Base-by-base conservation (phyloP, 164 flowering plant species). In the Dillenia turbinata region DNA sequence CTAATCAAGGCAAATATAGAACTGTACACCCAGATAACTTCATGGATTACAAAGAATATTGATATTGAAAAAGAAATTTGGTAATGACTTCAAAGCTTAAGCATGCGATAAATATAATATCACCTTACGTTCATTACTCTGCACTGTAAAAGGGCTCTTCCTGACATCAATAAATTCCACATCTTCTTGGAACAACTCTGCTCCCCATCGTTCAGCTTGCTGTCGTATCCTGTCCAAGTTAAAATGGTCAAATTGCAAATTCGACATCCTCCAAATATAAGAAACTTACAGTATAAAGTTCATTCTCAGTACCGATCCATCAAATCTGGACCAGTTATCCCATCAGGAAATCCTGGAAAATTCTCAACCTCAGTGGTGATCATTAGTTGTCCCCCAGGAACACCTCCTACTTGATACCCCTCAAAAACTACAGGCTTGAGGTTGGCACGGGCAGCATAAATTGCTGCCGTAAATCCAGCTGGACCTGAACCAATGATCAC, bases 141-240 rank as follows among this genome's bases (percentile, higher is more conserved):
- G 73, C 61, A 94, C 85, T 5, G 87, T 86, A 70, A 94, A 94
- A 19, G 99, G 99, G 10, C 76, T 72, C 16, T 16, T 86, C 57
- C 82, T 84, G 14, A 89, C 88, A 73, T 91, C 93, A 74, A 94
- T 44, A 66, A 61, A 73, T 61, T 94, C 99, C 53, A 94, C 96
- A 79, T 94, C 99, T 79, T 94, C 99, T 69, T 83, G 99, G 71
- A 51, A 78, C 26, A 94, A 75, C 63, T 89, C 97, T 19, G 97
- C 95, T 60, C 97, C 99, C 99, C 99, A 94, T 1, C 90, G 87
- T 68, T 94, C 99, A 12, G 97, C 99, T 77, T 91, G 99, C 53
- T 68, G 66, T 5, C 86, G 77, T 92, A 94, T 94, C 79, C 98
- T 94, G 64, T 14, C 55, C 61, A 65, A 64, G 40, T 33, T 12